Conservation (phyloP, 208 protist species). For the Crithidia fasciculata region DNA sequence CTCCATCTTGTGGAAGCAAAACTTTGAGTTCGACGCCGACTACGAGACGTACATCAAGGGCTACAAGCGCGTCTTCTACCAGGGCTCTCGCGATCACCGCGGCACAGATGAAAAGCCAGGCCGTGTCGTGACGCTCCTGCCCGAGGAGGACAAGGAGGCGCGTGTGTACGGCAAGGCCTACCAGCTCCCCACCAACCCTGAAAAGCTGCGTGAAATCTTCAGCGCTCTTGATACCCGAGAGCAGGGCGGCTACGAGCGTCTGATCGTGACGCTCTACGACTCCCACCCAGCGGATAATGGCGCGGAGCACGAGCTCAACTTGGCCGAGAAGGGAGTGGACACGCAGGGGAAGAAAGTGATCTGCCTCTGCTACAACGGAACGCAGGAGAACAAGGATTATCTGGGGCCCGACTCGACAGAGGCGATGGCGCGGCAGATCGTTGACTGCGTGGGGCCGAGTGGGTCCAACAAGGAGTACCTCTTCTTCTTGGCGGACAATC, state of each 20-base stretch:
- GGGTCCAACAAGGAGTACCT: conserved; percentile 84
- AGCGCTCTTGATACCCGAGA: conserved; percentile 68
- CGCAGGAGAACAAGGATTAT: conserved; percentile 69
- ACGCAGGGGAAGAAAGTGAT: conserved; percentile 36
- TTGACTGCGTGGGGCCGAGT: conserved; percentile 54
- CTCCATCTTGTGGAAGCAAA: conserved; percentile 87
- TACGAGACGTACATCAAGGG: conserved; percentile 77
- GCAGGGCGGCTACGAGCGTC: conserved; percentile 65
- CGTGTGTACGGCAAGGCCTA: conserved; percentile 79
- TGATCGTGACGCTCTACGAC: conserved; percentile 55
- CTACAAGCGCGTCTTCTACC: conserved; percentile 78
- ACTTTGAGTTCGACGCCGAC: conserved; percentile 70
- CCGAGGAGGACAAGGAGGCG: conserved; percentile 30
- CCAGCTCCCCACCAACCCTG: conserved; percentile 62
- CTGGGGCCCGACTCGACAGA: conserved; percentile 60
- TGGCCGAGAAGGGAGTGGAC: conserved; percentile 24
- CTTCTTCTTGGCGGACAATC: conserved; percentile 54
- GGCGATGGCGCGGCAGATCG: conserved; percentile 69
- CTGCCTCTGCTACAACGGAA: conserved; percentile 80
- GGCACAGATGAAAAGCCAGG: conserved; percentile 66
- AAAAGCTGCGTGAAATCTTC: conserved; percentile 52
- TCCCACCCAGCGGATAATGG: conserved; percentile 14
- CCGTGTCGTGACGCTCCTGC: conserved; percentile 81
- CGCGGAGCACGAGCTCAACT: conserved; percentile 19
- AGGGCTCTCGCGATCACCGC: conserved; percentile 81